Percentiles rank a stretch among this genome's conserved stretches.
Evolutionary conservation across 371 early-diverging fungal genomes (phyloP).

Genomic region (Actinomortierella wolfii): DNA sequence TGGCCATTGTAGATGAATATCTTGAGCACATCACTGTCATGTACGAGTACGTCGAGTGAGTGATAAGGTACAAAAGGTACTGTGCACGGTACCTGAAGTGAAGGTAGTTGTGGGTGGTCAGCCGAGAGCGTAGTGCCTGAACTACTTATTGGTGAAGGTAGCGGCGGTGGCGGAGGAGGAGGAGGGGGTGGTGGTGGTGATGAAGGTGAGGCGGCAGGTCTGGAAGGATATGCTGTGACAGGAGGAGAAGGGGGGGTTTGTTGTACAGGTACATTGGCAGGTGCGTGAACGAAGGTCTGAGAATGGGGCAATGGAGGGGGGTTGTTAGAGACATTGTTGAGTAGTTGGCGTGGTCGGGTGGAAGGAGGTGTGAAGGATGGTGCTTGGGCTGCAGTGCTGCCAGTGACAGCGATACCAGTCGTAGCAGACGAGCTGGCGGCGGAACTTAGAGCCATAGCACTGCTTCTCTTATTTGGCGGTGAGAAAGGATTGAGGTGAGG

Average conservation of each 20-base stretch:
- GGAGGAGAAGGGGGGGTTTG: slow-evolving; percentile 9
- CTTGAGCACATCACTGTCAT: not conserved
- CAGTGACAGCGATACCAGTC: not conserved
- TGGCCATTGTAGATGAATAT: not conserved
- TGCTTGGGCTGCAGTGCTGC: slow-evolving; percentile 15
- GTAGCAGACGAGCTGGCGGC: not conserved
- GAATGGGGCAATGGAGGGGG: slow-evolving; percentile 38
- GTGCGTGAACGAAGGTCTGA: slow-evolving; percentile 15
- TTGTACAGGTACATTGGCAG: slow-evolving; percentile 10
- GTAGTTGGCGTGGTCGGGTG: slow-evolving; percentile 38
- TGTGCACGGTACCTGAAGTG: slow-evolving; percentile 3
- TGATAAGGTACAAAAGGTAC: not conserved
- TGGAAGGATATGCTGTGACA: not conserved
- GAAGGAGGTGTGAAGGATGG: slow-evolving; percentile 42
- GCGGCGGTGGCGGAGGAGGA: slow-evolving; percentile 27
- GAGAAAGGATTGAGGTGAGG: slow-evolving; percentile 17
- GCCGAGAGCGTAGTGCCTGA: slow-evolving; percentile 22
- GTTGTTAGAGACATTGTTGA: slow-evolving; percentile 44
- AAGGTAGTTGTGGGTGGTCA: slow-evolving; percentile 9
- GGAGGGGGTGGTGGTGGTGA: slow-evolving; percentile 26
- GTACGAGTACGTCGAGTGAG: not conserved
- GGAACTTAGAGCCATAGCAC: slow-evolving; percentile 10
- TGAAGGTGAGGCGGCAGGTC: not conserved
- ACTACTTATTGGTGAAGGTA: slow-evolving; percentile 21
- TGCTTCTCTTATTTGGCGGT: slow-evolving; percentile 12